A percentile compares a stretch with the other conserved stretches of the same genome.
Conservation (phyloP, 2,329 filamentous ascomycete genomes). For the Pseudogymnoascus verrucosus region DNA sequence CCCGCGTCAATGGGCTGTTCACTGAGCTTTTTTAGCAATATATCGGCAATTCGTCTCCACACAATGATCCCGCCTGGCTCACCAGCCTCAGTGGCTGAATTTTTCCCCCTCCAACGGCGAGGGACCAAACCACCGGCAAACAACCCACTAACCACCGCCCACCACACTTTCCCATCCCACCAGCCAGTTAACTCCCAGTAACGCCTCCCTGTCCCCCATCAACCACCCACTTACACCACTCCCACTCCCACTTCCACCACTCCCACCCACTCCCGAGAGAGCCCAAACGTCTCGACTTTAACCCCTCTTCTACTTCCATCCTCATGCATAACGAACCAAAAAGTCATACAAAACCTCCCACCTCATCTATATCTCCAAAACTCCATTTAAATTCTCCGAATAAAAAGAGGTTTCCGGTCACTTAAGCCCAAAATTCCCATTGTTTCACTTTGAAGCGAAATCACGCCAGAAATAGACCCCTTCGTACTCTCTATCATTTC, state of each 20-base stretch:
- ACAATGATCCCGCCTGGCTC: not conserved
- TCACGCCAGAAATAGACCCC: not conserved
- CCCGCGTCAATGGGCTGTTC: not conserved
- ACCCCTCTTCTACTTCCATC: slow-evolving; percentile 5
- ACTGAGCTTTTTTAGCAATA: slow-evolving; percentile 1
- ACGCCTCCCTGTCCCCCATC: no score
- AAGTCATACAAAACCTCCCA: not conserved
- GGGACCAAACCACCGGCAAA: no score
- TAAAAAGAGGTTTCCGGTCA: not conserved
- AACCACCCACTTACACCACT: not conserved
- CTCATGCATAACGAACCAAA: not conserved
- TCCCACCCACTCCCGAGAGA: not conserved
- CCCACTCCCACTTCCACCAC: not conserved
- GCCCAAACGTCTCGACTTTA: not conserved
- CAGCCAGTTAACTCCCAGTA: no score
- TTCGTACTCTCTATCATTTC: not conserved
- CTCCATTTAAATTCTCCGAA: not conserved
- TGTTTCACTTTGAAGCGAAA: not conserved
- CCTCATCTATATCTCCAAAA: not conserved
- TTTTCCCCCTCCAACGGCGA: not conserved
- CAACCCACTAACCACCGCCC: no score
- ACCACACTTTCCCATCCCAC: not conserved
- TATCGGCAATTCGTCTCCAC: slow-evolving; percentile 6
- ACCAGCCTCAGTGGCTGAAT: slow-evolving; percentile 6
- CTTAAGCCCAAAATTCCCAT: not conserved